These are phyloP conservation scores for Sarocladiaceae sp. DNA, from an alignment of 2,329 filamentous ascomycete species.

Conservation along the genomic window DNA sequence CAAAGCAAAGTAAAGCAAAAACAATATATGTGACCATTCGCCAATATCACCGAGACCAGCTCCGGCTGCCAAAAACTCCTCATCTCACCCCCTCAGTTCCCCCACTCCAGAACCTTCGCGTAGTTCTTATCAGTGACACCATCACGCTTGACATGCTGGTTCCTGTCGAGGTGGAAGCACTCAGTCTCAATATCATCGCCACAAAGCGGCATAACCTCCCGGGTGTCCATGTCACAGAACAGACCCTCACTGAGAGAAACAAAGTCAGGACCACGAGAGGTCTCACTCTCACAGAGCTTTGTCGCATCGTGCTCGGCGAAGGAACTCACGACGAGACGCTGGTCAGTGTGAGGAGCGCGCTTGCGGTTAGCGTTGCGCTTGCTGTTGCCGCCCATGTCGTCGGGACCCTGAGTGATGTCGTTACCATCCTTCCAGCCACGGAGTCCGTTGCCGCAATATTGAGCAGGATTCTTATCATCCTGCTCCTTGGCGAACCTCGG, in stretches of 20 bases:
- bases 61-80: neutral
- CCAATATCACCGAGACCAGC: neutral
- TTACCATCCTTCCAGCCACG: neutral
- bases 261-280: constrained; percentile 25
- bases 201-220: constrained; percentile 22
- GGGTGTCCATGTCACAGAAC: constrained; percentile 27
- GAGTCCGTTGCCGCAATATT: neutral
- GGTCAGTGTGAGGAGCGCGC: neutral
- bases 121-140: neutral
- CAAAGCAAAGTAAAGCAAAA: too few relatives aligned
- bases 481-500: neutral
- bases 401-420: neutral
- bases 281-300: constrained; percentile 23
- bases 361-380: neutral
- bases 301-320: constrained; percentile 20
- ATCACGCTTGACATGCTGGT: neutral
- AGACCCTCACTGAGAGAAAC: constrained; percentile 21
- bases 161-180: neutral
- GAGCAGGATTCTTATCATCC: neutral
- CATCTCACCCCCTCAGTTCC: neutral
- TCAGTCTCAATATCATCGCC: neutral
- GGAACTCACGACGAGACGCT: neutral
- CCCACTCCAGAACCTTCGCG: neutral
- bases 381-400: neutral
- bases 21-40: too few relatives aligned